These are phyloP conservation scores for Penicillium hordei DNA, from an alignment of 2,329 filamentous ascomycete species.

Conservation along the genomic window DNA sequence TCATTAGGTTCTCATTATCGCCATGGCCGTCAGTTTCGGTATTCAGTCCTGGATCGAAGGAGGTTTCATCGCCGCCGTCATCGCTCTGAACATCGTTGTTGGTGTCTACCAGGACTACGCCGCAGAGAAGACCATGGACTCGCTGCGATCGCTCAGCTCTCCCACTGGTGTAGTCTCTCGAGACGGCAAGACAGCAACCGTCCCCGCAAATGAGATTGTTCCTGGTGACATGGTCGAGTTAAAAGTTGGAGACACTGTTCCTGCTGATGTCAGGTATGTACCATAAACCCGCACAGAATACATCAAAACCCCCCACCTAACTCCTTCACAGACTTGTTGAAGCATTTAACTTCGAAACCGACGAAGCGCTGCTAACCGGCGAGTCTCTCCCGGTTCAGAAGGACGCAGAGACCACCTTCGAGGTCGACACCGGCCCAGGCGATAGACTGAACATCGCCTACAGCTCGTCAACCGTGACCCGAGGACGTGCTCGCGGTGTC, in stretches of 20 bases:
- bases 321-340: conserved; percentile 46
- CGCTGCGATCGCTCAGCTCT: conserved; percentile 56
- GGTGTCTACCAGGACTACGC: conserved; percentile 63
- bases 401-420: conserved; percentile 47
- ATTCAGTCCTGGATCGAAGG: conserved; percentile 60
- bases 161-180: conserved; percentile 60
- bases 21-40: conserved; percentile 65
- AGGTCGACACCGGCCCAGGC: conserved; percentile 55
- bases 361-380: conserved; percentile 65
- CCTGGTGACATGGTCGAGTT: conserved; percentile 60
- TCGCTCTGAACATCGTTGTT: conserved; percentile 58
- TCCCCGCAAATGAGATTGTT: conserved; percentile 60
- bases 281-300: too few species aligned
- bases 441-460: conserved; percentile 63
- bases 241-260: conserved; percentile 61
- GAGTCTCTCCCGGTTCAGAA: conserved; percentile 62
- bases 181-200: conserved; percentile 55
- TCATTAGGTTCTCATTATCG: conserved; percentile 70
- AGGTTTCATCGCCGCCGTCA: conserved; percentile 60
- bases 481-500: conserved; percentile 60
- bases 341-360: conserved; percentile 72
- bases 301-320: background rate
- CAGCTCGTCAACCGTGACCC: conserved; percentile 62
- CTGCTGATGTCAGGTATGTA: conserved; percentile 59
- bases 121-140: conserved; percentile 63